These are phyloP conservation scores for Paraurostyla sp. DNA, from an alignment of 73 alveolate genomes.

Conservation along the genomic window DNA sequence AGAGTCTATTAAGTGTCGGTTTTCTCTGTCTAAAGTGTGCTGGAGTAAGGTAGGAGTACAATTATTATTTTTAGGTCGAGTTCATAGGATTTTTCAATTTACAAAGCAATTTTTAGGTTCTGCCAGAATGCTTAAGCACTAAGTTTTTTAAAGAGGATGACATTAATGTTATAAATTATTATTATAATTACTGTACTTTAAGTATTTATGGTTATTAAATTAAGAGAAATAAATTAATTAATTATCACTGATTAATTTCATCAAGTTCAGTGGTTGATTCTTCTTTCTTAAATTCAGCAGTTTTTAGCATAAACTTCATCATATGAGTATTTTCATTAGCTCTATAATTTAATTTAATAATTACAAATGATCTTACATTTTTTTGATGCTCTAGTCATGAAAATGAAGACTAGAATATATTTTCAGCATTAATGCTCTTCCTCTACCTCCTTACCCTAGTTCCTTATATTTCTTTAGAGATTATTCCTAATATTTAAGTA, in stretches of 20 bases:
- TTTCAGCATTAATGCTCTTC: conserved; percentile 36
- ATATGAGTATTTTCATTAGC: conserved; percentile 49
- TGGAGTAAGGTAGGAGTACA: neutral
- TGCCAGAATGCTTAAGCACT: neutral
- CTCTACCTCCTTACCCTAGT: conserved; percentile 25
- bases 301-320: conserved; percentile 48
- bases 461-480: conserved; percentile 20
- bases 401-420: conserved; percentile 28
- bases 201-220: neutral
- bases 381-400: conserved; percentile 17
- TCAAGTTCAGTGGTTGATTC: conserved; percentile 14
- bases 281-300: conserved; percentile 32
- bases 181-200: no score
- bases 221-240: neutral
- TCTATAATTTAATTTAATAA: neutral
- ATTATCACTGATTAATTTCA: neutral
- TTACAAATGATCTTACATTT: neutral
- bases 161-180: no score
- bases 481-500: conserved; percentile 43
- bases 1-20: conserved; percentile 8
- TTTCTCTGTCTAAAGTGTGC: neutral
- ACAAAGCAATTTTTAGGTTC: neutral
- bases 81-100: neutral
- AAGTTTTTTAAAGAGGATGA: neutral
- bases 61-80: neutral